phyloP scores from a whole-genome alignment of 306 rosid genomes.

The Sechiopsis laciniata region DNA sequence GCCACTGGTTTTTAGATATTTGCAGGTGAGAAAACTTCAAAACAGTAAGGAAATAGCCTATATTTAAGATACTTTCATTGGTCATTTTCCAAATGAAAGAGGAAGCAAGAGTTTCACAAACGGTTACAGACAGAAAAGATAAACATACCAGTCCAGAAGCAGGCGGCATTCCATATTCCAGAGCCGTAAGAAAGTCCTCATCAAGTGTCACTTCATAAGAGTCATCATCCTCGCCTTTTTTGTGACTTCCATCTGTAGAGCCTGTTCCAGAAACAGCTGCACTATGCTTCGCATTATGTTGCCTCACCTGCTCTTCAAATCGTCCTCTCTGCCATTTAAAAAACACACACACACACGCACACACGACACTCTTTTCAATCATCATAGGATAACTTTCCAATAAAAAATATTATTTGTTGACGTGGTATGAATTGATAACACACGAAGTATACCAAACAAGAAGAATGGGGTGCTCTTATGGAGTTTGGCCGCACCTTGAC shows the following conservation, averaged over 20 bases:
- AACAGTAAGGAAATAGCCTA: background rate
- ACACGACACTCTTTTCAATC: background rate
- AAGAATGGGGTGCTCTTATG: background rate
- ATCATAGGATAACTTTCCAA: background rate
- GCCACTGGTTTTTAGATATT: background rate
- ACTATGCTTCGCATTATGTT: constrained; percentile 71
- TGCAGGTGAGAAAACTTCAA: background rate
- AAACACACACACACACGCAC: too few relatives aligned
- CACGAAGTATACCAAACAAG: background rate
- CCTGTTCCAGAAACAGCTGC: constrained; percentile 33
- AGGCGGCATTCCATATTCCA: constrained; percentile 99
- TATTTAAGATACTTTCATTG: background rate
- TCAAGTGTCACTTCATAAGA: constrained; percentile 81
- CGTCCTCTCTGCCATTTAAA: constrained; percentile 58
- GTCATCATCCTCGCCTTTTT: constrained; percentile 52
- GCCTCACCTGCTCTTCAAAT: constrained; percentile 80
- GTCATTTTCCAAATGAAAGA: background rate
- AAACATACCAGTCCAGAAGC: constrained; percentile 88
- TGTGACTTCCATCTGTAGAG: constrained; percentile 30
- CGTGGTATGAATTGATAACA: background rate
- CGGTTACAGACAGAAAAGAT: constrained; percentile 3
- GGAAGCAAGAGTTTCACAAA: background rate
- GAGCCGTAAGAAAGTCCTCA: constrained; percentile 84
- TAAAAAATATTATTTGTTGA: background rate
- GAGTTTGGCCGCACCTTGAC: background rate